Base-by-base conservation (phyloP, 2,329 filamentous ascomycete genomes). In the Colletotrichum viniferum region DNA sequence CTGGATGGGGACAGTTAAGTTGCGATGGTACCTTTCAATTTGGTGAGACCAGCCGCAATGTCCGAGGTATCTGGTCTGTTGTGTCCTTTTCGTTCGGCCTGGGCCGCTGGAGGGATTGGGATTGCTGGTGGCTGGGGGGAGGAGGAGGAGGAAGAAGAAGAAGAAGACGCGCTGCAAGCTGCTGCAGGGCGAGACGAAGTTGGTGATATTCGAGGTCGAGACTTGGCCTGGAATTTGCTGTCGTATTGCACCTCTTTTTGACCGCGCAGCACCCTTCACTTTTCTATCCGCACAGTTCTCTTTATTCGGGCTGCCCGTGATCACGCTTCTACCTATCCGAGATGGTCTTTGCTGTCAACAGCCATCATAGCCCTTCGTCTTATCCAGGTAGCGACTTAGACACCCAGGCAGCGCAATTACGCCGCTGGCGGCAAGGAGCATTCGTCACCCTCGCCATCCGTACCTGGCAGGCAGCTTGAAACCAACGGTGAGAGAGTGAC, bases 361-460 rank as follows among this genome's bases (percentile, higher is more conserved):
- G 14, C 52, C 52, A 26, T 43, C 28, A 21, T 26, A 21, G 38
- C 38, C 62, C 30, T 38, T 26, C 60, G 63, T 48, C 60, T 64
- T 69, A 67, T 64, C 48, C 9, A 60, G 56, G 24, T 66, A 52
- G 12, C 34, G 13, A n/a, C 28, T 58, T n/a, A n/a, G 56, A 64
- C 32, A 16, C 36, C n/a, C 58, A 76, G 73, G 73, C 73, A 76
- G 36, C 70, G 21, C 24, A 21, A 18, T 52, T n/a, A 55, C 55
- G 38, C 32, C 61, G 21, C 24, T 18, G 67, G 64, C 13, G 34
- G 28, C 63, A 28, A 64, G 21, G 34, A 36, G 73, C 26, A 68
- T 73, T 73, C 70, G 70, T 73, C 73, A 73, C 14, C 64, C 58
- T 69, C 43, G 52, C 28, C 56, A 52, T 73, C 69, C 64, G 38